Evolutionary conservation across 2,329 filamentous ascomycete species (phyloP).

Genomic region (Malbranchea cinnamomea): DNA sequence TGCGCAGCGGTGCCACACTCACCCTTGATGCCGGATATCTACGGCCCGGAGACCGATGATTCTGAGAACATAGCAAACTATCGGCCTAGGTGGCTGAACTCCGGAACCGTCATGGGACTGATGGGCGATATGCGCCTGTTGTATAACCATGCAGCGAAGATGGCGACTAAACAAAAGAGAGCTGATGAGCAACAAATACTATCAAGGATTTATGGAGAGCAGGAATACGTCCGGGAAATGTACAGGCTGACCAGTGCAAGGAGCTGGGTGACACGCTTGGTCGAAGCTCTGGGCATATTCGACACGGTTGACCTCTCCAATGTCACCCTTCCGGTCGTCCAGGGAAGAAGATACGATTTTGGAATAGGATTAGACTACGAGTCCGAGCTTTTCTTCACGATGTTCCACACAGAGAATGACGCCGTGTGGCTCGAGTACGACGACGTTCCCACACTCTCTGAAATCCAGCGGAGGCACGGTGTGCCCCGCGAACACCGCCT

Average conservation of each 20-base stretch:
- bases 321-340: slow-evolving; percentile 19
- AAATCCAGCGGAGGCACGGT: slow-evolving; percentile 20
- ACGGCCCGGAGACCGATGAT: slow-evolving; percentile 30
- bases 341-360: slow-evolving; percentile 32
- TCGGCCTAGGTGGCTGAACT: slow-evolving; percentile 35
- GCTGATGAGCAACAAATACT: slow-evolving; percentile 33
- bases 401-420: slow-evolving; percentile 24
- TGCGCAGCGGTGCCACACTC: slow-evolving; percentile 40
- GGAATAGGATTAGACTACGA: slow-evolving; percentile 39
- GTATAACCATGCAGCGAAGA: slow-evolving; percentile 29
- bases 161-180: slow-evolving; percentile 17
- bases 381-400: slow-evolving; percentile 35
- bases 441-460: slow-evolving; percentile 22
- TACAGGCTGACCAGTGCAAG: slow-evolving; percentile 21
- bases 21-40: slow-evolving; percentile 34
- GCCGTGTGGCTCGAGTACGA: slow-evolving; percentile 28
- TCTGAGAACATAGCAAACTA: slow-evolving; percentile 23
- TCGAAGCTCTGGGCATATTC: slow-evolving; percentile 23
- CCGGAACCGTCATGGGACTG: slow-evolving; percentile 36
- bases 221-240: slow-evolving; percentile 36
- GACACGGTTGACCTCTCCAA: slow-evolving; percentile 23
- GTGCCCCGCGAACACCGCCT: slow-evolving; percentile 25
- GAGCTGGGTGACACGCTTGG: slow-evolving; percentile 24
- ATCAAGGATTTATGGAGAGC: slow-evolving; percentile 37
- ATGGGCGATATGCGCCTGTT: slow-evolving; percentile 34